Percentiles rank a stretch among this genome's conserved stretches.
These are phyloP conservation scores for Pseudogymnoascus sp. DNA, from an alignment of 2,329 filamentous ascomycete genomes.

Conservation along the genomic window DNA sequence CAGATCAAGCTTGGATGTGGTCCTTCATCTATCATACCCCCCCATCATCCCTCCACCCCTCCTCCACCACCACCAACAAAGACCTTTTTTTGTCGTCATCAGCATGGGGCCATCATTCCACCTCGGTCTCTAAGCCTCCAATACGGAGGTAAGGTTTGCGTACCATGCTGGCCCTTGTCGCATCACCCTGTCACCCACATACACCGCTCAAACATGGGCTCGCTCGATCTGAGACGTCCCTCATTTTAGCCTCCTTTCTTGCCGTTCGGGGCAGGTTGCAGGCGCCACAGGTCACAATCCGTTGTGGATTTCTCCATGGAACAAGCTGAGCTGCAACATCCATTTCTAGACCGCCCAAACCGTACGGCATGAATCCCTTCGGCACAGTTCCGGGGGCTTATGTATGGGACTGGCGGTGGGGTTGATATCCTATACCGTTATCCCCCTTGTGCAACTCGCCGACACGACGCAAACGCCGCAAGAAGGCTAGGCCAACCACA, in stretches of 20 bases:
- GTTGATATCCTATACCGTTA: neutral
- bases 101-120: neutral
- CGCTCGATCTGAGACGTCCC: slow-evolving; percentile 9
- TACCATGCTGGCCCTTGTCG: slow-evolving; percentile 1
- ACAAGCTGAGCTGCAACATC: neutral
- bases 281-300: neutral
- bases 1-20: slow-evolving; percentile 6
- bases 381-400: neutral
- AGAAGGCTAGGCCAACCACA: slow-evolving; percentile 1
- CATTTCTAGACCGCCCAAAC: slow-evolving; percentile 9
- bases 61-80: neutral
- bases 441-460: neutral
- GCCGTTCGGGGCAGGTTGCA: neutral
- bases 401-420: neutral
- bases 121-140: neutral
- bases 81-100: slow-evolving; percentile 1
- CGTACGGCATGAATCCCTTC: neutral
- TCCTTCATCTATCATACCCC: slow-evolving; percentile 1
- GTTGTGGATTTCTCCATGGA: slow-evolving; percentile 1
- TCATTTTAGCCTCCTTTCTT: slow-evolving; percentile 6
- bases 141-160: slow-evolving; percentile 6
- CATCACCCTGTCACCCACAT: slow-evolving; percentile 3
- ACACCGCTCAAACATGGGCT: slow-evolving; percentile 7
- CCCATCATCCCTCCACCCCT: neutral
- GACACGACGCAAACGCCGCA: slow-evolving; percentile 5